phyloP scores from a whole-genome alignment of 805 yeast species.

The Kazachstania martiniae region DNA sequence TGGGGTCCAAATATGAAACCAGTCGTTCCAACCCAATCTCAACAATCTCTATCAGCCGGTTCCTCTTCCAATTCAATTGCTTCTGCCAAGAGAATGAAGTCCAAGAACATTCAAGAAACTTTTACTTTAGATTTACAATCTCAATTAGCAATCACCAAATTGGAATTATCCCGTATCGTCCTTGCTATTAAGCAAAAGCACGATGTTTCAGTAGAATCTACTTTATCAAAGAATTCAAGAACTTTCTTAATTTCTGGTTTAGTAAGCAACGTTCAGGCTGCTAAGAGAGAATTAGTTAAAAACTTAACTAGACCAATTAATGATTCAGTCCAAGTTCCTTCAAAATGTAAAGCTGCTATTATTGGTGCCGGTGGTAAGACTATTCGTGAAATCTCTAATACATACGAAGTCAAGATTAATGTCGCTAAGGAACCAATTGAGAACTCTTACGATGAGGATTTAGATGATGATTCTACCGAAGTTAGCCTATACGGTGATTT shows the following conservation, averaged over 20 bases:
- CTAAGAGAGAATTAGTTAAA: slow-evolving; percentile 65
- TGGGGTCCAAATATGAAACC: slow-evolving; percentile 42
- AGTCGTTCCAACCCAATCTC: slow-evolving; percentile 15
- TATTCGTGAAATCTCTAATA: slow-evolving; percentile 67
- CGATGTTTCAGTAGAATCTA: slow-evolving; percentile 67
- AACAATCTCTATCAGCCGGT: too few species aligned
- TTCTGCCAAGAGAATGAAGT: slow-evolving; percentile 37
- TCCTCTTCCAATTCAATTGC: slow-evolving; percentile 7
- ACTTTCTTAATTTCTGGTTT: slow-evolving; percentile 76
- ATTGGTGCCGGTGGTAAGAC: slow-evolving; percentile 83
- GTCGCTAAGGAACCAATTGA: slow-evolving; percentile 26
- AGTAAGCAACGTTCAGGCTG: slow-evolving; percentile 51
- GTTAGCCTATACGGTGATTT: slow-evolving; percentile 73
- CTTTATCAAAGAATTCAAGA: slow-evolving; percentile 68
- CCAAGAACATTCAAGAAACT: slow-evolving; percentile 63
- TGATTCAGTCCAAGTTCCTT: slow-evolving; percentile 56
- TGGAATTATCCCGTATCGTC: slow-evolving; percentile 60
- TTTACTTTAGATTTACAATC: slow-evolving; percentile 63
- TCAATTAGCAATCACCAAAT: slow-evolving; percentile 50
- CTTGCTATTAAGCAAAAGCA: slow-evolving; percentile 44
- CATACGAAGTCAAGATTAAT: slow-evolving; percentile 64
- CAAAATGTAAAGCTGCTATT: slow-evolving; percentile 61
- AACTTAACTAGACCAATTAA: slow-evolving; percentile 67
- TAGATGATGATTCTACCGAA: slow-evolving; percentile 46
- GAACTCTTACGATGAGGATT: slow-evolving; percentile 40